phyloP scores from a whole-genome alignment of 2,329 filamentous ascomycete genomes.

The Cyanodermella asteris region DNA sequence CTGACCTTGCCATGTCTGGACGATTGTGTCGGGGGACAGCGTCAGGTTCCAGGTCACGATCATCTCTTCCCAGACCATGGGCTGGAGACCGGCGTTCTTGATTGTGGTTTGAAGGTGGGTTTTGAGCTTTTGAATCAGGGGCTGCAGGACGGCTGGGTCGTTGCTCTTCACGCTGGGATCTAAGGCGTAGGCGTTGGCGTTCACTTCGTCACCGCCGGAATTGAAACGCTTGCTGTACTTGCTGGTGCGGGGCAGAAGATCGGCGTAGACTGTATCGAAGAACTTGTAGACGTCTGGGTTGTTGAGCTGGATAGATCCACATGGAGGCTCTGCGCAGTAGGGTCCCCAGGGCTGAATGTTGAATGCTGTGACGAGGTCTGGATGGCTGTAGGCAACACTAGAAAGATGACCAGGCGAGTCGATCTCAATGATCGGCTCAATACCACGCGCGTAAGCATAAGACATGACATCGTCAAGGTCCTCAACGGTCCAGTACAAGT shows the following conservation, averaged over 20 bases:
- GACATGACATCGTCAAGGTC: constrained; percentile 46
- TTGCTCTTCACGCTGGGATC: constrained; percentile 53
- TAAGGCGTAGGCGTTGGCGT: constrained; percentile 49
- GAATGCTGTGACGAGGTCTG: constrained; percentile 48
- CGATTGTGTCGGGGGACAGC: constrained; percentile 45
- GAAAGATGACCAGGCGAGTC: constrained; percentile 66
- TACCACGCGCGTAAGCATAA: constrained; percentile 45
- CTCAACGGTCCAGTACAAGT: constrained; percentile 42
- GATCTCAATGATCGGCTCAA: constrained; percentile 54
- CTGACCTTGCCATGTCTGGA: constrained; percentile 58
- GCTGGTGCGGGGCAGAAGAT: constrained; percentile 49
- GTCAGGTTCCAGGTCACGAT: constrained; percentile 56
- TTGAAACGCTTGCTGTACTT: constrained; percentile 61
- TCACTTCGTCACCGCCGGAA: constrained; percentile 73
- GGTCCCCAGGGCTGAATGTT: constrained; percentile 30
- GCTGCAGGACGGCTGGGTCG: constrained; percentile 39
- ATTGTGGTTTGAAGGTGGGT: constrained; percentile 47
- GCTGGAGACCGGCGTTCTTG: constrained; percentile 39
- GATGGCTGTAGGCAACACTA: constrained; percentile 41
- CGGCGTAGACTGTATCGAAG: constrained; percentile 48
- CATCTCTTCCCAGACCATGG: constrained; percentile 81
- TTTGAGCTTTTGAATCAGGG: constrained; percentile 59
- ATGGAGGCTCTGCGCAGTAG: constrained; percentile 32
- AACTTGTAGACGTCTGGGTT: constrained; percentile 47
- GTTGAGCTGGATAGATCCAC: constrained; percentile 53